Conservation (phyloP, 805 yeast species). For the Nakazawaea anatomiae region DNA sequence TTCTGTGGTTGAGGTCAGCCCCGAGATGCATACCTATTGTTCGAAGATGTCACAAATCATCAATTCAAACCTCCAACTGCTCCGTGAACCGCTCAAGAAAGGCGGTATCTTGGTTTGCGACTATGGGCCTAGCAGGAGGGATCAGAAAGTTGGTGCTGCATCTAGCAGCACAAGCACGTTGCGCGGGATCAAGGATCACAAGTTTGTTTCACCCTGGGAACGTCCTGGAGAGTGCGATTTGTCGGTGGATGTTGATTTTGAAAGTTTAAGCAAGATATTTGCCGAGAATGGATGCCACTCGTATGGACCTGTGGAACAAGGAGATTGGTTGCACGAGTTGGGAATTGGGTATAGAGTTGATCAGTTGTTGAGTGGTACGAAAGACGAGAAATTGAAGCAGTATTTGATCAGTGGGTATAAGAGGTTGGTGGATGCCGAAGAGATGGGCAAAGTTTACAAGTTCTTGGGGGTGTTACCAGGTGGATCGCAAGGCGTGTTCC, state of each 20-base stretch:
- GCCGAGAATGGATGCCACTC: slow-evolving; percentile 17
- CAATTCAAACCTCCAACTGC: slow-evolving; percentile 24
- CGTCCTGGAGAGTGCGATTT: slow-evolving; percentile 77
- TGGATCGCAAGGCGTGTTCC: slow-evolving; percentile 25
- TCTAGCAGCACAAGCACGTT: slow-evolving; percentile 56
- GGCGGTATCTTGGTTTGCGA: slow-evolving; percentile 76
- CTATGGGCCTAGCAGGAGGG: slow-evolving; percentile 47
- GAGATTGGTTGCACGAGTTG: slow-evolving; percentile 69
- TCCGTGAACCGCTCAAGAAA: slow-evolving; percentile 13
- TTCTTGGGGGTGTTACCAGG: slow-evolving; percentile 57
- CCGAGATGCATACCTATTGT: slow-evolving; percentile 61
- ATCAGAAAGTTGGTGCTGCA: slow-evolving; percentile 19
- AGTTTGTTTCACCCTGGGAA: slow-evolving; percentile 68
- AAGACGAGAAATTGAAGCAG: slow-evolving; percentile 37
- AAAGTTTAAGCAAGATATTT: slow-evolving; percentile 40
- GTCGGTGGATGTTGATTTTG: slow-evolving; percentile 80
- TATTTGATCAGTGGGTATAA: slow-evolving; percentile 51
- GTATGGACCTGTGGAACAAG: slow-evolving; percentile 66
- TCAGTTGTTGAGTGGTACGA: slow-evolving; percentile 42
- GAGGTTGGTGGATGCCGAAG: slow-evolving; percentile 55
- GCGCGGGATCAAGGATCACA: slow-evolving; percentile 68
- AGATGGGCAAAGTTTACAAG: slow-evolving; percentile 77
- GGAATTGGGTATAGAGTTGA: slow-evolving; percentile 71
- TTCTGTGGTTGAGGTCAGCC: slow-evolving; percentile 65
- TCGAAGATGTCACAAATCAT: slow-evolving; percentile 44